phyloP scores from a whole-genome alignment of 2,329 filamentous ascomycete species.

The Paraconiothyrium brasiliense region DNA sequence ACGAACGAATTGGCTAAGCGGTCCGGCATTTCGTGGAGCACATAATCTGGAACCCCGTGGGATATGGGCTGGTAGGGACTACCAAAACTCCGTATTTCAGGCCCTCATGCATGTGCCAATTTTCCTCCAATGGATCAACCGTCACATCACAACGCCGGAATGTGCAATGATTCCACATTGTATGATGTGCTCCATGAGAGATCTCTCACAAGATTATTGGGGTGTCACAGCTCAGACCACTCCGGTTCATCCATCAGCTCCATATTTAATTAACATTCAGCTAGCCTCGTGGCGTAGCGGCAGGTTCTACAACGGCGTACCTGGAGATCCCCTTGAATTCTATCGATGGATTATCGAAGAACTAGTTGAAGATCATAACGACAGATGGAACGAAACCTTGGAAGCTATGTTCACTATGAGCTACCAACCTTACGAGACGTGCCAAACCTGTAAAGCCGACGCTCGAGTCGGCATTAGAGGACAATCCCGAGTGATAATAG shows the following conservation, averaged over 20 bases:
- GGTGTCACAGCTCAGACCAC: too few species aligned
- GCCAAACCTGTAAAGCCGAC: background rate
- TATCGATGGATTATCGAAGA: background rate
- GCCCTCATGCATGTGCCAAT: slow-evolving; percentile 6
- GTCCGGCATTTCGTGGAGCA: background rate
- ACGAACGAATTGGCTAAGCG: background rate
- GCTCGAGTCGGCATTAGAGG: background rate
- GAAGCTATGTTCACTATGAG: background rate
- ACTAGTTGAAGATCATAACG: background rate
- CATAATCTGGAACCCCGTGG: background rate
- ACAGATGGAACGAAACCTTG: background rate
- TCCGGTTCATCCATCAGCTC: background rate
- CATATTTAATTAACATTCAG: too few species aligned
- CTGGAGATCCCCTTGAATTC: background rate
- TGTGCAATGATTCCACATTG: background rate
- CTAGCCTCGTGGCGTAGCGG: too few species aligned
- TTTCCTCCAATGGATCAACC: background rate
- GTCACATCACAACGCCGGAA: background rate
- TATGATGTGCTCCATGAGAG: background rate
- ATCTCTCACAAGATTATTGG: background rate
- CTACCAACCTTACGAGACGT: background rate
- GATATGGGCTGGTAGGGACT: background rate
- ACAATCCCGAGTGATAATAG: background rate
- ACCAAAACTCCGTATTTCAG: background rate
- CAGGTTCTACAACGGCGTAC: too few species aligned